A percentile compares a stretch with the other conserved stretches of the same genome.
Conservation (phyloP, 257 asterid genomes). For the Solanum raphanifolium region DNA sequence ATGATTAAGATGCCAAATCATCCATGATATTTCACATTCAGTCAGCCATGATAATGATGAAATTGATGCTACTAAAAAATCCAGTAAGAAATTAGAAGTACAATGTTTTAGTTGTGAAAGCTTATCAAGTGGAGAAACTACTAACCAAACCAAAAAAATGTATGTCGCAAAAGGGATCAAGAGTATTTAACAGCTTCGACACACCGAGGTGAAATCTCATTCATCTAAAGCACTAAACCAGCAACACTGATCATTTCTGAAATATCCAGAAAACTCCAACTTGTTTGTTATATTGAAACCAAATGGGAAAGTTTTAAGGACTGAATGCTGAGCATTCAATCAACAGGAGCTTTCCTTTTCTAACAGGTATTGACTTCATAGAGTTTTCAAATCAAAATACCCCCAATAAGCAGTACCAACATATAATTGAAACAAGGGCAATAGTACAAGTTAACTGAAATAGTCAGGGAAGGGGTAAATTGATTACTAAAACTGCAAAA, state of each 20-base stretch:
- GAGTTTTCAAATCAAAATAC: not conserved
- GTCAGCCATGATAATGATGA: not conserved
- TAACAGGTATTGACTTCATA: not conserved
- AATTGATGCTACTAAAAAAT: not conserved
- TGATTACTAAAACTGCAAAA: not conserved
- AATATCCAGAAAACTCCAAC: not conserved
- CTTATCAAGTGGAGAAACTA: not conserved
- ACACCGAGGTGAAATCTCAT: not conserved
- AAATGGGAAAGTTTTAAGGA: not conserved
- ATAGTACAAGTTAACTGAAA: not conserved
- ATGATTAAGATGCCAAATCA: not conserved
- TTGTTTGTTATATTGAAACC: not conserved
- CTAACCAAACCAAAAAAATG: not conserved
- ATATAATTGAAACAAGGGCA: not conserved
- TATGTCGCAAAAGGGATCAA: not conserved
- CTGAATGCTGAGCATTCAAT: not conserved
- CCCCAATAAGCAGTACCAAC: not conserved
- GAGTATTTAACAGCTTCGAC: not conserved
- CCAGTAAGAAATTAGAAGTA: not conserved
- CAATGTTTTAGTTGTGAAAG: not conserved
- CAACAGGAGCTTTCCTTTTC: not conserved
- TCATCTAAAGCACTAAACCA: not conserved
- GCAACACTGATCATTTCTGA: not conserved
- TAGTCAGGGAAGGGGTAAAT: not conserved
- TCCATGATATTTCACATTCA: not conserved